Evolutionary conservation across 2,329 filamentous ascomycete species (phyloP).

Genomic region (Epichloe scottii): DNA sequence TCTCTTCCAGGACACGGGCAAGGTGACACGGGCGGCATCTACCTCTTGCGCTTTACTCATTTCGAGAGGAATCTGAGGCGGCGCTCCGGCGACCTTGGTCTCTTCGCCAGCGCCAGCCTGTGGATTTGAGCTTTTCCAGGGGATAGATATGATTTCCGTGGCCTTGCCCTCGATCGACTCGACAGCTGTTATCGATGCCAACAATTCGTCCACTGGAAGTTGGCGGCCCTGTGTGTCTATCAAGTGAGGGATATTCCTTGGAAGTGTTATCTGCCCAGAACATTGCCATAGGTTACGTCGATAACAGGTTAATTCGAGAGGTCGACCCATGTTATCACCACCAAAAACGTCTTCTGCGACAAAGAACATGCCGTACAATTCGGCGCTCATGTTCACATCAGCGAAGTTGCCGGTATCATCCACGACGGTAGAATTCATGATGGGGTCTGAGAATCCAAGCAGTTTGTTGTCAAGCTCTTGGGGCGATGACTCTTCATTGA

Average conservation of each 20-base stretch:
- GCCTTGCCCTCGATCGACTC: constrained; percentile 87
- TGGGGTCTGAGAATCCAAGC: constrained; percentile 57
- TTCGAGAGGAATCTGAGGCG: constrained; percentile 43
- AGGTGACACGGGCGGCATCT: constrained; percentile 64
- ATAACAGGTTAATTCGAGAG: constrained; percentile 85
- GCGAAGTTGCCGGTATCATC: constrained; percentile 53
- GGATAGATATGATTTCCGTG: constrained; percentile 92
- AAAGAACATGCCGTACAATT: constrained; percentile 82
- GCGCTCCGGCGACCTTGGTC: constrained; percentile 35
- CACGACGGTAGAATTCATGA: constrained; percentile 47
- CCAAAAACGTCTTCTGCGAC: constrained; percentile 71
- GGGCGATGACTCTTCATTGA: constrained; percentile 35
- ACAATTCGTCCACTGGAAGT: constrained; percentile 63
- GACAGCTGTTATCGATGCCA: constrained; percentile 70
- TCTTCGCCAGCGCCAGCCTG: constrained; percentile 34
- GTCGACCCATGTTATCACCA: constrained; percentile 41
- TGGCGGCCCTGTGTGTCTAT: constrained; percentile 64
- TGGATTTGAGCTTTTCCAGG: constrained; percentile 73
- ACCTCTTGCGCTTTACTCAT: constrained; percentile 51
- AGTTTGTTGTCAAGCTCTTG: constrained; percentile 56
- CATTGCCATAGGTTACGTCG: constrained; percentile 92
- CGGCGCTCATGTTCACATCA: constrained; percentile 56
- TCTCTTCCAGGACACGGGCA: constrained; percentile 86
- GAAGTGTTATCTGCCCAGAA: constrained; percentile 72
- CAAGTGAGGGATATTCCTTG: constrained; percentile 57